These are phyloP conservation scores for Lactarius vividus DNA, from an alignment of 768 basidiomycete genomes.

Conservation along the genomic window DNA sequence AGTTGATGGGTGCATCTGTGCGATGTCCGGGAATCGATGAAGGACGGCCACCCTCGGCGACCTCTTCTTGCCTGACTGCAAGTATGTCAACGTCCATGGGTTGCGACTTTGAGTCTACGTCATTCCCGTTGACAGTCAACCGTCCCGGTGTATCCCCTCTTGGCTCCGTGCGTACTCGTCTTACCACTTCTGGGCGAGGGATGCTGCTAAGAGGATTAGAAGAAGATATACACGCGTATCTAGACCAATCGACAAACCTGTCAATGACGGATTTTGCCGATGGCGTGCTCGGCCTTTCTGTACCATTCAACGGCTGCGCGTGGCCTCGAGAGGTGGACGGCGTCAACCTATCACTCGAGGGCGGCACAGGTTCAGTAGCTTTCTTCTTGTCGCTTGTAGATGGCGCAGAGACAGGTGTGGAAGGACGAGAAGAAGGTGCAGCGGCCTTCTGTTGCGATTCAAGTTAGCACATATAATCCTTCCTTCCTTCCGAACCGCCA, in stretches of 20 bases:
- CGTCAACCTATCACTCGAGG: conserved; percentile 27
- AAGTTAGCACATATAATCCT: not conserved
- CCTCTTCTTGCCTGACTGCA: conserved; percentile 15
- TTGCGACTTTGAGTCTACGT: conserved; percentile 17
- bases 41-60: conserved; percentile 2
- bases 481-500: not conserved
- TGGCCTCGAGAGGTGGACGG: conserved; percentile 64
- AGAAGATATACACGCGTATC: not conserved
- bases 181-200: conserved; percentile 78
- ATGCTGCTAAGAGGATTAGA: conserved; percentile 44
- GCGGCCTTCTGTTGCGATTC: conserved; percentile 10
- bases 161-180: conserved; percentile 46
- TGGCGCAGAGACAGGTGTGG: conserved; percentile 21
- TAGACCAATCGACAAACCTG: conserved; percentile 44
- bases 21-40: conserved; percentile 5
- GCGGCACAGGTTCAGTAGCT: conserved; percentile 33
- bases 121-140: conserved; percentile 33
- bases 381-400: conserved; percentile 23
- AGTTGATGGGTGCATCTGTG: conserved; percentile 3
- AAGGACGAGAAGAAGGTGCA: conserved; percentile 21
- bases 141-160: conserved; percentile 38
- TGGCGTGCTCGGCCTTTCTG: conserved; percentile 36
- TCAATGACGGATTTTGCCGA: conserved; percentile 61
- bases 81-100: conserved; percentile 24
- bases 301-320: conserved; percentile 33